phyloP scores from a whole-genome alignment of 139 green algal species.

The Eudorina sp. region DNA sequence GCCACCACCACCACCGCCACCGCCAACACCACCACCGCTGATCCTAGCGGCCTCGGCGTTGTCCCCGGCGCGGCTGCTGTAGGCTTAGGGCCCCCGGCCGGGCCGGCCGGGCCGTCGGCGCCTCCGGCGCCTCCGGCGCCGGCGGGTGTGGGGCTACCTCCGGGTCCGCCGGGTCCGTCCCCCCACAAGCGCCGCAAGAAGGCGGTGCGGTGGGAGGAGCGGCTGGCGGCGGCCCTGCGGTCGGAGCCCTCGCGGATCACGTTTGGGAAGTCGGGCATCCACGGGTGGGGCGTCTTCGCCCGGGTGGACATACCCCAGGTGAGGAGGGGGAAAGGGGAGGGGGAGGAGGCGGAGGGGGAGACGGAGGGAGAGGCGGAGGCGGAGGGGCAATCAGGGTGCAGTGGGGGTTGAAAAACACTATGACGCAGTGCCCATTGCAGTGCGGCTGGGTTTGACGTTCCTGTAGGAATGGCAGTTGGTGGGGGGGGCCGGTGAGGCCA shows the following conservation, averaged over 20 bases:
- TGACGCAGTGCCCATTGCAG: too few relatives aligned
- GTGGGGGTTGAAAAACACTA: too few relatives aligned
- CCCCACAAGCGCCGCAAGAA: conserved; percentile 48
- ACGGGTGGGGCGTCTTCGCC: conserved; percentile 93
- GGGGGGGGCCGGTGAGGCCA: too few relatives aligned
- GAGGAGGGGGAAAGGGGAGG: not conserved
- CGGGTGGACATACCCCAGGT: conserved; percentile 72
- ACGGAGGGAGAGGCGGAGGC: not conserved
- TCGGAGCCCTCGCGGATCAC: conserved; percentile 76
- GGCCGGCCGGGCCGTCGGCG: too few relatives aligned
- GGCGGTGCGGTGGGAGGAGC: conserved; percentile 62
- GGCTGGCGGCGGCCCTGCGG: conserved; percentile 48
- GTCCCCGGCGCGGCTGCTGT: too few relatives aligned
- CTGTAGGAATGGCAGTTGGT: too few relatives aligned
- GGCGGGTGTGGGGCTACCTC: not conserved
- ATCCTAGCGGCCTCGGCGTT: not conserved
- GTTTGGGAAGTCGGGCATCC: conserved; percentile 91
- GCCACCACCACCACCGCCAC: not conserved
- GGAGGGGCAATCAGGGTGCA: not conserved
- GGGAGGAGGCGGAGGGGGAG: not conserved
- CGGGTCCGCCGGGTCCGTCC: too few relatives aligned
- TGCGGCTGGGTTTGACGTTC: too few relatives aligned
- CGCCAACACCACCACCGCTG: not conserved
- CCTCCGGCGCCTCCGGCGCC: not conserved
- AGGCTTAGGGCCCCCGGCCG: too few relatives aligned